Evolutionary conservation across 306 rosid species (phyloP).

Genomic region (Dalbergia cochinchinensis): DNA sequence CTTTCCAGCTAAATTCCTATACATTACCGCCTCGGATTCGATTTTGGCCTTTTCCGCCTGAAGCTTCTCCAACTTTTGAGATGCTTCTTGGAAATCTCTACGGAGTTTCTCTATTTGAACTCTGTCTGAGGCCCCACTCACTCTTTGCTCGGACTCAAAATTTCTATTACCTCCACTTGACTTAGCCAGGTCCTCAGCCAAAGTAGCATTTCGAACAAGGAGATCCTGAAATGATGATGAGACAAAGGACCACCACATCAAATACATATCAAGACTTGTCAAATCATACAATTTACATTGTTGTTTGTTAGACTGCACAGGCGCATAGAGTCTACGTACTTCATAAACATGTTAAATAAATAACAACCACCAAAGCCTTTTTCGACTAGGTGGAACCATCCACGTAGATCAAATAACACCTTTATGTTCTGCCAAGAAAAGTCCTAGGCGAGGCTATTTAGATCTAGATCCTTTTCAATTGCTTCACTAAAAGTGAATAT

Average conservation of each 20-base stretch:
- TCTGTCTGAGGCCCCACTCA: slow-evolving; percentile 67
- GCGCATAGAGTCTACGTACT: slow-evolving; percentile 14
- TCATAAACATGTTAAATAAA: slow-evolving; percentile 10
- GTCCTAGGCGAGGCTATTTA: too few species aligned
- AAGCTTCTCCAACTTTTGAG: slow-evolving; percentile 73
- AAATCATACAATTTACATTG: not conserved
- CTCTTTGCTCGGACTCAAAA: slow-evolving; percentile 66
- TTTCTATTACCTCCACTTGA: slow-evolving; percentile 58
- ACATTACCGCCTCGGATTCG: slow-evolving; percentile 76
- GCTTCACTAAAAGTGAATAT: slow-evolving; percentile 2
- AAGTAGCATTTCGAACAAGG: slow-evolving; percentile 73
- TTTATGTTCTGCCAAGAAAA: too few species aligned
- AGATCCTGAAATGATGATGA: slow-evolving; percentile 65
- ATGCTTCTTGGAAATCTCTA: slow-evolving; percentile 82
- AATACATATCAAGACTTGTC: slow-evolving; percentile 21
- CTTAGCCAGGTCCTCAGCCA: slow-evolving; percentile 86
- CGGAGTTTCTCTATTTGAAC: slow-evolving; percentile 76
- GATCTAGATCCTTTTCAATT: too few species aligned
- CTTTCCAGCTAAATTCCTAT: slow-evolving; percentile 80
- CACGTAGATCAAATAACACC: too few species aligned
- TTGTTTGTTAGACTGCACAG: not conserved
- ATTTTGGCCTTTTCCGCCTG: slow-evolving; percentile 77
- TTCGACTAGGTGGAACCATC: too few species aligned
- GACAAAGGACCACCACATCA: slow-evolving; percentile 33
- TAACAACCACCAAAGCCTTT: too few species aligned